Evolutionary conservation across 2,329 filamentous ascomycete genomes (phyloP), one percentile per base, ranked within the genome.

Genomic region (Diaporthe longicolla): DNA sequence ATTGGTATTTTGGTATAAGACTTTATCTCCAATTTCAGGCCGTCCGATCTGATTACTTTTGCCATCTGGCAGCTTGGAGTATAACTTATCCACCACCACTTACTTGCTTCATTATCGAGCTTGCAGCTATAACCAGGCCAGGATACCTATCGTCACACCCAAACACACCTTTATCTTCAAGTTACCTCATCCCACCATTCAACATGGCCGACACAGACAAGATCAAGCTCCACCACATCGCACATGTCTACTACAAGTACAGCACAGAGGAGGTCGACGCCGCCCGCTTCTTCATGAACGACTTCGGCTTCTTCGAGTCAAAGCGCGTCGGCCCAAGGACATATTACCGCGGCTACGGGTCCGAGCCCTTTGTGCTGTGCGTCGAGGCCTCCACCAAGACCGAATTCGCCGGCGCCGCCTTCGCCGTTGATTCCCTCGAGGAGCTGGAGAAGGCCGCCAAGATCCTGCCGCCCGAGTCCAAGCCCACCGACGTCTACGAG

Each of bases 321-420:
- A 82, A 82, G 74, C 80, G 79, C 70, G 77, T 80, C 3, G 84
- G 82, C 37, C 82, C 86, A 59, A 85, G 82, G 72, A 87, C 89
- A 43, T 93, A 89, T 83, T 91, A 87, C 80, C 87, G 89, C 54
- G 91, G 91, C 24, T 92, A 91, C 78, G 90, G 91, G 19, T 82
- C 82, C 9, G 90, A 92, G 77, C 89, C 89, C 17, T 92, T 90
- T 79, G 83, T 91, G 3, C 85, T 92, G 58, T 90, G 89, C 76
- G 86, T 89, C 63, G 84, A 85, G 74, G 82, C 83, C 66, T 85
- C 87, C 1, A 78, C 81, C 65, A 81, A 85, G 78, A 82, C 88
- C 73, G 82, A 85, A 72, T 93, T 92, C 78, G 85, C 87, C 8
- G 91, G 91, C 2, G 85, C 87, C 0, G 89, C 85, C 1, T 92